These are phyloP conservation scores for Cladosporium sp. DNA, from an alignment of 2,329 filamentous ascomycete species.

Conservation along the genomic window DNA sequence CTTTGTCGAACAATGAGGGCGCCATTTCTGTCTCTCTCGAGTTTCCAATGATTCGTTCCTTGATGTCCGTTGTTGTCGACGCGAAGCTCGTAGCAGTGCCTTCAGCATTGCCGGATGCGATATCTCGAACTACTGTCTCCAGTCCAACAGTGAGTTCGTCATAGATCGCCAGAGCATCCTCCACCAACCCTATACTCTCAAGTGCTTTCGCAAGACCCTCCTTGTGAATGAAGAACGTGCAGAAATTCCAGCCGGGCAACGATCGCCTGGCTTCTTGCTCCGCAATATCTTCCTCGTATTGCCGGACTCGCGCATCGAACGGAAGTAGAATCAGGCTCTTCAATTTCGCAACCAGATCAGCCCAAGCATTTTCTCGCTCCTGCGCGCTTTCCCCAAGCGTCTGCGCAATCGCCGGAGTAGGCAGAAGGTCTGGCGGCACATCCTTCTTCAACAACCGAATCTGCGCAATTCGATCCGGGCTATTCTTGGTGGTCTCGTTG, in stretches of 20 bases:
- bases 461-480: slow-evolving; percentile 78
- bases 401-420: slow-evolving; percentile 43
- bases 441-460: slow-evolving; percentile 66
- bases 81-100: slow-evolving; percentile 73
- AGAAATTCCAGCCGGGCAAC: slow-evolving; percentile 97
- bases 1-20: slow-evolving; percentile 55
- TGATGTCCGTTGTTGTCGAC: slow-evolving; percentile 69
- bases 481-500: slow-evolving; percentile 69
- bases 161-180: slow-evolving; percentile 92
- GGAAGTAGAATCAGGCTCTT: slow-evolving; percentile 84
- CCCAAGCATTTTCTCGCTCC: slow-evolving; percentile 80
- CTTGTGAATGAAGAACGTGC: slow-evolving; percentile 97
- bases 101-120: slow-evolving; percentile 60
- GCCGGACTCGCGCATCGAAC: slow-evolving; percentile 85
- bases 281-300: slow-evolving; percentile 96
- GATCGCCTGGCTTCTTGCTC: slow-evolving; percentile 86
- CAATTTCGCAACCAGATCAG: slow-evolving; percentile 79
- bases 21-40: neutral
- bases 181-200: slow-evolving; percentile 91
- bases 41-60: slow-evolving; percentile 28
- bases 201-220: slow-evolving; percentile 92
- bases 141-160: slow-evolving; percentile 89
- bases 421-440: slow-evolving; percentile 48
- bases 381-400: slow-evolving; percentile 69
- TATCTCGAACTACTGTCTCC: slow-evolving; percentile 77